Base-by-base conservation (phyloP, 140 eudicot species). In the Bidens hawaiensis region DNA sequence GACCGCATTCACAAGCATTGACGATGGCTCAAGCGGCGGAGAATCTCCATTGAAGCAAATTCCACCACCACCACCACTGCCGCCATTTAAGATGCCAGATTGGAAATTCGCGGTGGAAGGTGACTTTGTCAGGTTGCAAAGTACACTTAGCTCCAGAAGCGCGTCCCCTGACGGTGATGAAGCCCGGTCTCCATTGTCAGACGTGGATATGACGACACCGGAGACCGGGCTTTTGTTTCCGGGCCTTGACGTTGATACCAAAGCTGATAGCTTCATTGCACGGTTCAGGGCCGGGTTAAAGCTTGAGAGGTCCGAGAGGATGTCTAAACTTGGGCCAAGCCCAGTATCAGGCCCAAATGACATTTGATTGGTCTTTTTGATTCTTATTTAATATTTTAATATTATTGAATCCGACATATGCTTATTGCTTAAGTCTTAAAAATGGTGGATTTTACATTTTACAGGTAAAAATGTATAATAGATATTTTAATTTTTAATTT, bases 231-330 rank as follows among this genome's bases (percentile, higher is more conserved):
- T 70, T 65, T 79, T 76, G 45, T 75, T 75, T 71, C 80, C 84
- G 17, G 85, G 94, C 75, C 88, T 86, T 1, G 95, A 85, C 62
- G 99, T 93, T 67, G 84, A 85, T 52, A 83, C 74, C 0, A 83
- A 88, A 82, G 95, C 97, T 38, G 99, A 87, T 58, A 82, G 68
- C 73, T 88, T 94, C 68, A 94, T 88, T 47, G 77, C 84, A 1
- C 59, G 45, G 10, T 71, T 76, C 9, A 65, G 78, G 76, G 88
- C 88, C 43, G 83, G 79, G 22, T 54, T 84, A 59, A 72, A 78
- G 65, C 87, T 81, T 65, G 85, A 81, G 34, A 81, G 78, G 65
- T 85, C 78, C 61, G 85, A 81, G 34, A 81, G 78, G 55, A 63
- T 70, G 83, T 84, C 87, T 0, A 79, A 79, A 38, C 84, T 88